Base-by-base conservation (phyloP, 2,329 filamentous ascomycete species). In the Colletotrichum siamense region DNA sequence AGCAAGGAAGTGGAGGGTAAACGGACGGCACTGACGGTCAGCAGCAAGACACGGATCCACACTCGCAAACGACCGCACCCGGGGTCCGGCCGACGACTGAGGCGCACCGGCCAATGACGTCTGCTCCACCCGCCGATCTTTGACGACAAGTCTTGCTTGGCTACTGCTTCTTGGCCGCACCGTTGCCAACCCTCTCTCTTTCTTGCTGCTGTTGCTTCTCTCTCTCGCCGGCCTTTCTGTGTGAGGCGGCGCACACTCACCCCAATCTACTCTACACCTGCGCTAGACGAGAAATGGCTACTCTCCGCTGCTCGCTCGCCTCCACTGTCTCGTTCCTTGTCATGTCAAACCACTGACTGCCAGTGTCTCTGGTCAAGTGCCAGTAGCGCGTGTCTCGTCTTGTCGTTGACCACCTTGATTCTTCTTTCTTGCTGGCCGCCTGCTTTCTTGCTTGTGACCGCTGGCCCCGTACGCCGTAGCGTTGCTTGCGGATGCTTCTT, bases 101-200 rank as follows among this genome's bases (percentile, higher is more conserved):
- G 66, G 30, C 71, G 62, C 75, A 75, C 71, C 75, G 75, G 67
- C 75, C 75, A 77, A 77, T 77, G 75, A 77, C 75, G 72, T 75
- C 71, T 75, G 72, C 39, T 63, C 62, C 52, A 55, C 66, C 66
- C 61, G 75, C 71, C 63, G 75, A 77, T 77, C 71, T 75, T 75
- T 75, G 75, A 77, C 72, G 75, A 77, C 75, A 75, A 68, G 75
- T 67, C 66, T 70, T 77, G 72, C 75, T 77, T 75, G 61, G 61
- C 36, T 61, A 22, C 59, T 62, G 59, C 63, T 57, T 22, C 64
- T 70, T 73, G 71, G 69, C 39, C 62, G 52, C 62, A 34, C 73
- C 69, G 69, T 73, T 68, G 69, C 70, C 73, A 69, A 57, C 55
- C 69, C 64, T 57, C 57, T 44, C 32, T 34, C 18, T 9, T 2